Conservation (phyloP, 108 stramenopile species). For the Fragilariopsis cylindrus region DNA sequence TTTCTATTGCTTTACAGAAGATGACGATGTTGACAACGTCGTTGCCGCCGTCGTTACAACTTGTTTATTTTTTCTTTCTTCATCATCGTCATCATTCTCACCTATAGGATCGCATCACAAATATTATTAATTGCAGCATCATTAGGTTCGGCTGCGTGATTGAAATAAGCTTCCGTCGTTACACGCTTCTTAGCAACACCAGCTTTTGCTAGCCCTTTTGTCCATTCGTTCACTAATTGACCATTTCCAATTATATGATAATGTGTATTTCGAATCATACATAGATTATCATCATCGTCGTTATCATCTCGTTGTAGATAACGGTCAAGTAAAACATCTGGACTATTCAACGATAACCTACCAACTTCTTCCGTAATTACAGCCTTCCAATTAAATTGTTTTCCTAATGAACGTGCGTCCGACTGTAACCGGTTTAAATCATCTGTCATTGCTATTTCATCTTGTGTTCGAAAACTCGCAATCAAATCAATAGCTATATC, state of each 20-base stretch:
- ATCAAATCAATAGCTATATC: slow-evolving; percentile 41
- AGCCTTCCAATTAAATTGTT: slow-evolving; percentile 31
- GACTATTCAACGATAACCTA: slow-evolving; percentile 27
- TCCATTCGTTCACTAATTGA: slow-evolving; percentile 49
- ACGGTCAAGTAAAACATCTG: not conserved
- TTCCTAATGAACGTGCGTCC: not conserved
- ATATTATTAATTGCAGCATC: slow-evolving; percentile 27
- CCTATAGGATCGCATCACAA: slow-evolving; percentile 14
- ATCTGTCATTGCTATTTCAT: slow-evolving; percentile 35
- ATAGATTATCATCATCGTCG: not conserved
- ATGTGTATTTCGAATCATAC: slow-evolving; percentile 33
- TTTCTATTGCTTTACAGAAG: no score
- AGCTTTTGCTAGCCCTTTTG: slow-evolving; percentile 38
- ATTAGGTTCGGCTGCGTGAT: slow-evolving; percentile 36
- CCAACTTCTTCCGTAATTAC: slow-evolving; percentile 36
- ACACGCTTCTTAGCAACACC: slow-evolving; percentile 43
- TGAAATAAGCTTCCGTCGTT: slow-evolving; percentile 52
- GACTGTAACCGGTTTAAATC: slow-evolving; percentile 23
- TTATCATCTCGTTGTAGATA: slow-evolving; percentile 9
- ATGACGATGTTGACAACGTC: no score
- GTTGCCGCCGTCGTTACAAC: no score
- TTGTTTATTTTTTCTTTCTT: no score
- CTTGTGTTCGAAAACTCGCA: slow-evolving; percentile 37
- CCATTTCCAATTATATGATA: slow-evolving; percentile 66
- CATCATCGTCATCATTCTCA: not conserved